These are phyloP conservation scores for Capsella bursapastoris DNA, from an alignment of 345 rosid species.

Conservation along the genomic window DNA sequence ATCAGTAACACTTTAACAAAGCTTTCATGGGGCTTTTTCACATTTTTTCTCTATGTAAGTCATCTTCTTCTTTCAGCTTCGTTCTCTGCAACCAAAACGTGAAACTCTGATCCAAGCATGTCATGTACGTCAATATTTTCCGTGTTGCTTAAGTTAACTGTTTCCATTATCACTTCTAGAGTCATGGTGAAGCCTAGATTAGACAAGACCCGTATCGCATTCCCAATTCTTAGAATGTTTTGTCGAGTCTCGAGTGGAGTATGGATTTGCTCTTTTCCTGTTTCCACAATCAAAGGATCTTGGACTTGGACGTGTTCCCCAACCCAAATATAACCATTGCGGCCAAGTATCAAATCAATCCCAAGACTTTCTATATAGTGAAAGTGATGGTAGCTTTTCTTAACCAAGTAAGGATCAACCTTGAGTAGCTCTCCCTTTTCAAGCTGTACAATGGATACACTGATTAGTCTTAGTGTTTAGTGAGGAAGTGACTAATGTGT, in stretches of 20 bases:
- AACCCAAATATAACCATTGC: conserved; percentile 89
- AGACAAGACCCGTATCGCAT: conserved; percentile 62
- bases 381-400: conserved; percentile 77
- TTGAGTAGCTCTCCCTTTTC: conserved; percentile 71
- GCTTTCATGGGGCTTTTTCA: no score
- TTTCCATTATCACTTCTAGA: conserved; percentile 1
- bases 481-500: background rate
- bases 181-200: conserved; percentile 7
- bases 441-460: conserved; percentile 53
- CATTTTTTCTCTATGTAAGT: no score
- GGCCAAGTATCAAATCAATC: conserved; percentile 76
- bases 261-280: no score
- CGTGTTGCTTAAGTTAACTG: background rate
- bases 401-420: conserved; percentile 75
- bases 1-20: background rate
- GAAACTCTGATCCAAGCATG: background rate
- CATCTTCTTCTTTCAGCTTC: no score
- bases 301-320: conserved; percentile 70
- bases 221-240: conserved; percentile 69
- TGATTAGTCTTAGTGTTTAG: background rate
- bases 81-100: no score
- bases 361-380: conserved; percentile 68
- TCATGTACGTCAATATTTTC: background rate
- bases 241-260: conserved; percentile 43
- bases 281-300: conserved; percentile 48